Evolutionary conservation across 1,284 basidiomycete genomes (phyloP), one percentile per base, ranked within the genome.

Genomic region (Vanrija pseudolonga): DNA sequence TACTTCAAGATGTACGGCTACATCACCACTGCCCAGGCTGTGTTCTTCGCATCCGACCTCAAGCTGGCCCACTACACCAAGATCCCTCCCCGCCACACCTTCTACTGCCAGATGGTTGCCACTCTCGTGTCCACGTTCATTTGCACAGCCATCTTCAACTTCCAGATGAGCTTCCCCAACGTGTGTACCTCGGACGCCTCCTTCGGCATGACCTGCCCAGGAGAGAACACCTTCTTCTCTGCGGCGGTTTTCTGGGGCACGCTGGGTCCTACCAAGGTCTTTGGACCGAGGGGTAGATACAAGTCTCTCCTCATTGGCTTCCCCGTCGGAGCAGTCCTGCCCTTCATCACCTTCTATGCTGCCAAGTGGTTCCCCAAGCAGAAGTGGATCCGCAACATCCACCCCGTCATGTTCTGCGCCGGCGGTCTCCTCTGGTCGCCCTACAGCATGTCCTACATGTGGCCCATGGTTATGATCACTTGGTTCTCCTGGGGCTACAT

Each of bases 161-260:
- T 64, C 53, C 55, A 59, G 47, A 59, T 69, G 59, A 24, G 43
- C 32, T 55, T 65, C 45, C 36, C 47, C 17, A 48, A 59, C 39
- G 59, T 67, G n/a, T 69, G 65, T 50, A 65, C 59, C 9, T 41
- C 49, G 0, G 53, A 63, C 1, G 64, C 63, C 0, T 45, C 58
- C 3, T 65, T 61, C 45, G 51, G 51, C 12, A 57, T 69, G 49
- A 56, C 54, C 8, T 69, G 63, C 43, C 61, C 61, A 9, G 49
- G 77, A 22, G 32, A 40, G 24, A 45, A 44, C 38, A 62, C 56
- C 17, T 60, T 28, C 37, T 62, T 53, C 45, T 56, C 60, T 23
- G 53, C 56, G 1, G 84, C 85, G 0, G 74, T 90, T 56, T 79
- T 90, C 56, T 91, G 87, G 85, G 88, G 89, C 56, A 86, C 83